Base-by-base conservation (phyloP, 2,329 filamentous ascomycete genomes). In the Davidsoniella australis region DNA sequence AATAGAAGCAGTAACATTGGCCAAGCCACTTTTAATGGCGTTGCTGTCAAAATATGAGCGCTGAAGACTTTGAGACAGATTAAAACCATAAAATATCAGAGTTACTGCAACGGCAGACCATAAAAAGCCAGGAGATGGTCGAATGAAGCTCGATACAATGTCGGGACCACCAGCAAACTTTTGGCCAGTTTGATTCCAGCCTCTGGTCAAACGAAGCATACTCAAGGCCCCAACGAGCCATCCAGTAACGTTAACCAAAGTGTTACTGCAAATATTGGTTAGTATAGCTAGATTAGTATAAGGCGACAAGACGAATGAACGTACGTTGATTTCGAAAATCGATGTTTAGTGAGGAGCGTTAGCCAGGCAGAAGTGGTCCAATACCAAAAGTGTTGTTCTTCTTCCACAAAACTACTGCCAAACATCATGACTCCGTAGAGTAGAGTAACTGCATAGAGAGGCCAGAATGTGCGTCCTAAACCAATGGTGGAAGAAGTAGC, bases 331-430 rank as follows among this genome's bases (percentile, higher is more conserved):
- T 16, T n/a, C 12, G 14, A 18, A 3, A 20, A 41, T 58, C 41
- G 64, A 55, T 68, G 71, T 40, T 73, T 55, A 29, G 68, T 69
- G 10, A 81, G 64, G 26, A 70, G 66, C 1, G 68, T 64, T 29
- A 82, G 60, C 84, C 84, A 93, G 5, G 76, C 73, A 0, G 82
- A 79, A 0, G 81, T 75, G 1, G 77, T 66, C 87, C 89, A 96
- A 64, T 98, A 96, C 91, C 91, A 98, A 61, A 94, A 95, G 56
- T 96, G 86, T 45, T 98, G 91, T 62, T 98, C 91, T 65, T 98
- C 91, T 63, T 98, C 91, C 2, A 98, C 86, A 62, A 91, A 98
- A 59, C 88, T 96, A 61, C 85, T 94, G 8, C 88, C 89, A 64
- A 96, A 96, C 88, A 96, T 96, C 78, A 95, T 93, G 37, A 76